A percentile compares a stretch with the other conserved stretches of the same genome.
Conservation (phyloP, 306 rosid genomes). For the Gynostemma pentaphyllum region DNA sequence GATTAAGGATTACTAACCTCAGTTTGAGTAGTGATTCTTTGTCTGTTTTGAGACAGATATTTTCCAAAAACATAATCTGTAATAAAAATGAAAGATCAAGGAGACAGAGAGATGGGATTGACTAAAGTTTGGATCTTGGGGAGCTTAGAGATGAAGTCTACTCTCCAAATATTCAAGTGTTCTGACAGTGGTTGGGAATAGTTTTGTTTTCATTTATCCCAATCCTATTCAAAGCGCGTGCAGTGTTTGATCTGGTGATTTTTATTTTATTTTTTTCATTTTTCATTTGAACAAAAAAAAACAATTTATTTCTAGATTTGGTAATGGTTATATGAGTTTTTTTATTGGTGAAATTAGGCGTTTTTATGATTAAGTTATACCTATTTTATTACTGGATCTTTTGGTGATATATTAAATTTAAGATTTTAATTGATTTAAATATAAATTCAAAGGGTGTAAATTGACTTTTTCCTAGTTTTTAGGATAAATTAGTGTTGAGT, state of each 20-base stretch:
- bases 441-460: no score
- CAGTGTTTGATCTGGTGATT: no score
- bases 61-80: not conserved
- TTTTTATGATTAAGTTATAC: no score
- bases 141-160: not conserved
- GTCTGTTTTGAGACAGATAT: not conserved
- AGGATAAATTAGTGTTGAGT: no score
- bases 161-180: not conserved
- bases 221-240: not conserved
- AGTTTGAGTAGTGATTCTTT: not conserved
- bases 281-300: not conserved
- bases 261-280: no score
- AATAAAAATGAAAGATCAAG: not conserved
- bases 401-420: no score
- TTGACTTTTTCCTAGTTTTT: no score
- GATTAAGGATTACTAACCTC: not conserved
- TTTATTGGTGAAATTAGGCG: no score
- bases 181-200: not conserved
- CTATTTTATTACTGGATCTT: no score
- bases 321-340: no score
- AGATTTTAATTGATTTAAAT: no score
- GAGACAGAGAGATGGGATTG: not conserved
- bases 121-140: slow-evolving; percentile 1
- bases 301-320: no score
- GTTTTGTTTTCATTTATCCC: not conserved